Conservation (phyloP, 345 rosid species). For the Populus nigra region DNA sequence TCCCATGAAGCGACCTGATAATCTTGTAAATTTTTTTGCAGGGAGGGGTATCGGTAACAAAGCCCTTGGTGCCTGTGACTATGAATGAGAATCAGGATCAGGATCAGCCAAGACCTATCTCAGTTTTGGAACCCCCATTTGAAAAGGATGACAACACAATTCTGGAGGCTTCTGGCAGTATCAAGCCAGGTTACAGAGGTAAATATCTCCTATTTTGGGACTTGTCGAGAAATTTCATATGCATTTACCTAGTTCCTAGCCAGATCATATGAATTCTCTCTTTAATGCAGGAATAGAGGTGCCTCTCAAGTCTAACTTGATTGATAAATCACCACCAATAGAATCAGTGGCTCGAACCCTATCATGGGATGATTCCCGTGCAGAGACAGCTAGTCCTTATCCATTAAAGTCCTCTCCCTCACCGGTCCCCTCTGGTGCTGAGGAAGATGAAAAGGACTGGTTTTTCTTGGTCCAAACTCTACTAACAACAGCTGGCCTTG, state of each 20-base stretch:
- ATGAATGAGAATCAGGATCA: constrained; percentile 76
- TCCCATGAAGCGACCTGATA: not conserved
- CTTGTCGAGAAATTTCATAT: not conserved
- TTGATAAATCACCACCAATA: constrained; percentile 77
- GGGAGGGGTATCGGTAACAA: constrained; percentile 49
- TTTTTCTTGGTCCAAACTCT: constrained; percentile 49
- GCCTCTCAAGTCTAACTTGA: constrained; percentile 57
- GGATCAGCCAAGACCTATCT: constrained; percentile 93
- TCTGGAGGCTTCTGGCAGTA: constrained; percentile 38
- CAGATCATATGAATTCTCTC: not conserved
- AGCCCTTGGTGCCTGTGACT: constrained; percentile 34
- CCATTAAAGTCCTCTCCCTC: constrained; percentile 35
- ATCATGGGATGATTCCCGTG: constrained; percentile 52
- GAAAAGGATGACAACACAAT: constrained; percentile 56
- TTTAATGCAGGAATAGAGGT: constrained; percentile 43
- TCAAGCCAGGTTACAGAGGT: constrained; percentile 47
- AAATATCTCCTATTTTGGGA: constrained; percentile 6
- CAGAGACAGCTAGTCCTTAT: constrained; percentile 38
- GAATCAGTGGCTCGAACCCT: constrained; percentile 61
- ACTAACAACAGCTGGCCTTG: constrained; percentile 54
- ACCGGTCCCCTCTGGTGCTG: constrained; percentile 22
- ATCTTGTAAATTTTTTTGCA: constrained; percentile 30
- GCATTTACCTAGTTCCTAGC: not conserved
- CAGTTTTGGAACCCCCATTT: constrained; percentile 72
- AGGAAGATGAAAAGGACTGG: constrained; percentile 67